phyloP scores from a whole-genome alignment of 1,139 yeast genomes.

The Insectozyma bohioensis region DNA sequence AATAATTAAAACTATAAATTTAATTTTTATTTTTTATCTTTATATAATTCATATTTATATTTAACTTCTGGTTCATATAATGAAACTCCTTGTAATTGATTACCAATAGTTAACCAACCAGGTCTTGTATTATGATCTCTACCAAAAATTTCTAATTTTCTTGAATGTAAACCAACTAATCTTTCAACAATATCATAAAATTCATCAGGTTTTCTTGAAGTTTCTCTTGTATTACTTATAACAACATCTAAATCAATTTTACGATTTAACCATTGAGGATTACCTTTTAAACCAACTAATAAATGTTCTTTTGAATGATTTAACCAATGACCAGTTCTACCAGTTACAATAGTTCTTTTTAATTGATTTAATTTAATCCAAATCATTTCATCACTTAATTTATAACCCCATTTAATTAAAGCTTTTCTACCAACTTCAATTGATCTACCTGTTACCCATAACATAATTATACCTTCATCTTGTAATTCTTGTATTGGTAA shows the following conservation, averaged over 20 bases:
- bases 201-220: constrained; percentile 91
- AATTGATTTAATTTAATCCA: constrained; percentile 93
- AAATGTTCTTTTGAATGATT: constrained; percentile 94
- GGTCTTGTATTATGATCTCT: constrained; percentile 80
- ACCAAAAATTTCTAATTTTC: constrained; percentile 88
- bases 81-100: constrained; percentile 64
- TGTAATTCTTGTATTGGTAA: constrained; percentile 70
- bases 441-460: constrained; percentile 96
- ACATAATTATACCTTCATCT: constrained; percentile 75
- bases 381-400: constrained; percentile 71
- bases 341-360: constrained; percentile 86
- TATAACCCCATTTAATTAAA: constrained; percentile 78
- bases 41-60: constrained; percentile 29
- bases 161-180: constrained; percentile 68
- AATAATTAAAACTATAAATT: constrained; percentile 2
- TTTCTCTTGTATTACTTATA: constrained; percentile 82
- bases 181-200: constrained; percentile 83
- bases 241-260: constrained; percentile 72
- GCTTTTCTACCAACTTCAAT: constrained; percentile 84
- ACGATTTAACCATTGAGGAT: constrained; percentile 69
- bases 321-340: constrained; percentile 95
- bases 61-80: constrained; percentile 60
- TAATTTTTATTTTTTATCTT: constrained; percentile 6
- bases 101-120: constrained; percentile 92
- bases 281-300: constrained; percentile 79